phyloP scores from a whole-genome alignment of 331 rosid species.

The Erythrophleum ivorense region DNA sequence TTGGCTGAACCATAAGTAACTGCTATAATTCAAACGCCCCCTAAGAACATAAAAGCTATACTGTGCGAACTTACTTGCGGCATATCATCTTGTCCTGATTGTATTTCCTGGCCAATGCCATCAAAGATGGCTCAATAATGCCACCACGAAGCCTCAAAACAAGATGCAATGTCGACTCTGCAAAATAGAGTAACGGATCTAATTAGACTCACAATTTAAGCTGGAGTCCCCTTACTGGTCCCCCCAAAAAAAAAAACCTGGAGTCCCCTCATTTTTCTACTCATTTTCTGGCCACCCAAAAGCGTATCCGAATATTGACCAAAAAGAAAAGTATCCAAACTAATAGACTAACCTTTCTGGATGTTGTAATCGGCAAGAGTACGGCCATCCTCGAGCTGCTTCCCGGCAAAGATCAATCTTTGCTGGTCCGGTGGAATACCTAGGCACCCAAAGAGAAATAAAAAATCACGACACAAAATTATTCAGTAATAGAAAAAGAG shows the following conservation, averaged over 20 bases:
- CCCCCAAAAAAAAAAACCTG: neutral
- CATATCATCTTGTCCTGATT: conserved; percentile 93
- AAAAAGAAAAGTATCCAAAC: neutral
- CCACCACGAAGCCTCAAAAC: conserved; percentile 99
- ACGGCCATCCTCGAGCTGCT: conserved; percentile 98
- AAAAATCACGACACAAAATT: neutral
- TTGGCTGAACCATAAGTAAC: neutral
- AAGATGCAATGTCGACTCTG: conserved; percentile 92
- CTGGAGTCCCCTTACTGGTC: neutral
- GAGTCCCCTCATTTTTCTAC: neutral
- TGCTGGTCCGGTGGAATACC: conserved; percentile 99
- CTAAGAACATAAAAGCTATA: neutral
- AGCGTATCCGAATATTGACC: neutral
- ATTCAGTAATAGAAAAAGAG: neutral
- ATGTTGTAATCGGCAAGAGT: conserved; percentile 98
- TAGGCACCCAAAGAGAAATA: neutral
- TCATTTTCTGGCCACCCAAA: conserved; percentile 1
- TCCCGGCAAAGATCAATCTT: conserved; percentile 92
- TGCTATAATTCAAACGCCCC: no score
- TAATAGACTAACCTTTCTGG: conserved; percentile 71
- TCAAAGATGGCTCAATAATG: conserved; percentile 91
- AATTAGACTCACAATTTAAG: conserved; percentile 17
- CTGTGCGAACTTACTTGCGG: conserved; percentile 75
- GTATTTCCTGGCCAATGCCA: conserved; percentile 96
- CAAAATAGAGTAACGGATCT: conserved; percentile 20